A percentile compares a stretch with the other conserved stretches of the same genome.
Conservation (phyloP, 1,284 basidiomycete genomes). For the Pterulicium gracile region DNA sequence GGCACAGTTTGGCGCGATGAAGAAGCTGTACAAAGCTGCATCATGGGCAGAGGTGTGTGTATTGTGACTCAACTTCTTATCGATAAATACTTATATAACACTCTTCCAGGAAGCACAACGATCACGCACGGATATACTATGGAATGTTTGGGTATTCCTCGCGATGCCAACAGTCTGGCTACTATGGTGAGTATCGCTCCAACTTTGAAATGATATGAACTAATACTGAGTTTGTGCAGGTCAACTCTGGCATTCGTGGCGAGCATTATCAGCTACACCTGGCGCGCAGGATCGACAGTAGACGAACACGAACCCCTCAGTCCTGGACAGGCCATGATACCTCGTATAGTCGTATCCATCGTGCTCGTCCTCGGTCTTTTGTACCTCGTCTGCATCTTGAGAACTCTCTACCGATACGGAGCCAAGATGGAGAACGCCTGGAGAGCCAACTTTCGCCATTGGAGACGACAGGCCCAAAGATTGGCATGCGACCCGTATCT, state of each 20-base stretch:
- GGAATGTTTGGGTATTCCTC: conserved; percentile 69
- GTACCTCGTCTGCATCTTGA: conserved; percentile 37
- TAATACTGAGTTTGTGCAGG: conserved; percentile 17
- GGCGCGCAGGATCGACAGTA: conserved; percentile 34
- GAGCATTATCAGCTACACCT: conserved; percentile 47
- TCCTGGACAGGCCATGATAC: conserved; percentile 23
- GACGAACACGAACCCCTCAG: conserved; percentile 13
- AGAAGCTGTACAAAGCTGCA: conserved; percentile 48
- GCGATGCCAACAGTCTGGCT: conserved; percentile 54
- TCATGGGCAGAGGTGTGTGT: conserved; percentile 47
- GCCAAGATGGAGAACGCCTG: conserved; percentile 18
- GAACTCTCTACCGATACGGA: conserved; percentile 39
- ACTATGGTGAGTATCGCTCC: conserved; percentile 32
- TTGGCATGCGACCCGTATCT: no score
- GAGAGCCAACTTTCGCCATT: no score
- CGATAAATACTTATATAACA: neutral
- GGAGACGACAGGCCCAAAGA: no score
- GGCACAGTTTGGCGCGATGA: conserved; percentile 52
- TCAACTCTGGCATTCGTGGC: conserved; percentile 46
- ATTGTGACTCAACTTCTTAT: neutral
- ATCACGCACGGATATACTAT: conserved; percentile 40
- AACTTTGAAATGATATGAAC: neutral
- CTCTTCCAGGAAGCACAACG: conserved; percentile 41
- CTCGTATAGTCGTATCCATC: conserved; percentile 36
- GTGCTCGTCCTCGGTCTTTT: conserved; percentile 37